Percentiles rank a stretch among this genome's conserved stretches.
Evolutionary conservation across 2,329 filamentous ascomycete genomes (phyloP).

Genomic region (Talaromyces albobiverticillius): DNA sequence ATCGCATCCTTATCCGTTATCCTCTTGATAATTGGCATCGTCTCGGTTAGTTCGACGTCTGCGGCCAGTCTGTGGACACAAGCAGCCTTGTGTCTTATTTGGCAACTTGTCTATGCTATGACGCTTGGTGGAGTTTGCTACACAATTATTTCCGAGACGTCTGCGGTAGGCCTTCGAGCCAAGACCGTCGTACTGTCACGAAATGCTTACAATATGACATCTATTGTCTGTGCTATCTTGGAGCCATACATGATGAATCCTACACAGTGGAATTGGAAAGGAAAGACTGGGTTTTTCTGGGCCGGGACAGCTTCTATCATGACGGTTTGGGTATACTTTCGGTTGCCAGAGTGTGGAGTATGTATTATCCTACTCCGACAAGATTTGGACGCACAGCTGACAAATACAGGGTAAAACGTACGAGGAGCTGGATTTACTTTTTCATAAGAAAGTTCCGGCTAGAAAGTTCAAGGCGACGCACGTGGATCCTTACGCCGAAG

Average conservation of each 20-base stretch:
- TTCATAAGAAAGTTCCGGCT: constrained; percentile 17
- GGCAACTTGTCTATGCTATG: constrained; percentile 37
- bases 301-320: neutral
- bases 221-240: constrained; percentile 37
- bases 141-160: constrained; percentile 45
- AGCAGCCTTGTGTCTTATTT: constrained; percentile 35
- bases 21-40: constrained; percentile 34
- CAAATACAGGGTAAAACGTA: constrained; percentile 16
- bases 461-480: constrained; percentile 32
- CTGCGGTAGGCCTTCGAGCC: constrained; percentile 39
- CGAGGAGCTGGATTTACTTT: constrained; percentile 29
- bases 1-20: constrained; percentile 30
- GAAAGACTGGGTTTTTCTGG: constrained; percentile 24
- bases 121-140: constrained; percentile 44
- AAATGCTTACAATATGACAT: constrained; percentile 36
- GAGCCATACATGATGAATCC: constrained; percentile 42
- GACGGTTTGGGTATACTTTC: constrained; percentile 21
- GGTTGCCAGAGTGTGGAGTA: constrained; percentile 27
- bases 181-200: constrained; percentile 44
- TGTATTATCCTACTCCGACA: constrained; percentile 1
- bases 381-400: too few species aligned
- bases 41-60: constrained; percentile 39
- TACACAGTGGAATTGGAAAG: constrained; percentile 32
- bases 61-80: constrained; percentile 31
- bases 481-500: constrained; percentile 18